phyloP scores from a whole-genome alignment of 2,329 filamentous ascomycete species.

The Myotisia sp. region DNA sequence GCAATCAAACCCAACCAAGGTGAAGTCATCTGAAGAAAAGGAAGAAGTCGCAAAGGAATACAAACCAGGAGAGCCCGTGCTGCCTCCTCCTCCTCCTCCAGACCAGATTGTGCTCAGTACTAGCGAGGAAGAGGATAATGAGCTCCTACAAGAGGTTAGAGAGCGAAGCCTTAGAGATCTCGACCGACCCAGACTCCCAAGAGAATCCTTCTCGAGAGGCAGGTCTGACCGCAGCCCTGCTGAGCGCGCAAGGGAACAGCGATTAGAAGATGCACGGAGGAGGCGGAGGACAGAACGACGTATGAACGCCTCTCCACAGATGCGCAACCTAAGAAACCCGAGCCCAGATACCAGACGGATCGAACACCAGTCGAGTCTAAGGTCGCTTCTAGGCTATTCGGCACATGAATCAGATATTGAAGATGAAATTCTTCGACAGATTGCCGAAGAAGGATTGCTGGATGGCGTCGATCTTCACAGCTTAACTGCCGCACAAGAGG shows the following conservation, averaged over 20 bases:
- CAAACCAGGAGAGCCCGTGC: conserved; percentile 64
- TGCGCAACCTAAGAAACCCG: conserved; percentile 14
- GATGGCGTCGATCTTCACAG: conserved; percentile 83
- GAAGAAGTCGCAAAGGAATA: conserved; percentile 62
- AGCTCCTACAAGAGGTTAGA: conserved; percentile 56
- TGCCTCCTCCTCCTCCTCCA: conserved; percentile 41
- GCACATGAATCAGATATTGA: conserved; percentile 66
- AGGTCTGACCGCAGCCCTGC: conserved; percentile 26
- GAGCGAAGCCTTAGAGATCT: conserved; percentile 52
- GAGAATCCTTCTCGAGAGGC: conserved; percentile 17
- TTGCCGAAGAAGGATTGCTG: conserved; percentile 70
- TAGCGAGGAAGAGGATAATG: conserved; percentile 45
- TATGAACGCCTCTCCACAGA: conserved; percentile 12
- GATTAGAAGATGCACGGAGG: conserved; percentile 23
- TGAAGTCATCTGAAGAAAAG: conserved; percentile 56
- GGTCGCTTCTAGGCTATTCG: conserved; percentile 68
- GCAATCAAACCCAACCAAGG: conserved; percentile 61
- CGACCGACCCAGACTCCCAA: conserved; percentile 12
- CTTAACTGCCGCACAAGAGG: conserved; percentile 68
- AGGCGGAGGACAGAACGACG: conserved; percentile 18
- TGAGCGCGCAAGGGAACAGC: conserved; percentile 24
- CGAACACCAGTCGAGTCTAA: conserved; percentile 78
- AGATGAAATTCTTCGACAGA: conserved; percentile 76
- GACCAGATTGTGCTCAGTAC: conserved; percentile 4
- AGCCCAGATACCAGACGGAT: conserved; percentile 42